phyloP scores from a whole-genome alignment of 306 rosid species.

The Citrullus colocynthis region DNA sequence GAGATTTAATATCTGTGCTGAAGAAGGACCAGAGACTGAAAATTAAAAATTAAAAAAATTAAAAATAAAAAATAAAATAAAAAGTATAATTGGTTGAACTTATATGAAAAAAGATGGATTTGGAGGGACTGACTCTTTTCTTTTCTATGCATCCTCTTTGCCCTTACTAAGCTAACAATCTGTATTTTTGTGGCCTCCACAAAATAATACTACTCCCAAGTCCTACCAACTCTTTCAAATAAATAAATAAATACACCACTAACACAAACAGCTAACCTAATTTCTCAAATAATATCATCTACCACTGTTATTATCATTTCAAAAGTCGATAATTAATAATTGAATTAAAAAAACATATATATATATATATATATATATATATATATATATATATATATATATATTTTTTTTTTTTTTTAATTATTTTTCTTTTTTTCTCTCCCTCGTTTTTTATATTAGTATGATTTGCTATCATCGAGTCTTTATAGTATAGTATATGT shows the following conservation, averaged over 20 bases:
- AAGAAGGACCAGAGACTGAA: conserved; percentile 8
- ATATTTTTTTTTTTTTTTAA: too few relatives aligned
- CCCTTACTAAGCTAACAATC: neutral
- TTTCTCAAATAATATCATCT: too few relatives aligned
- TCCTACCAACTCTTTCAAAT: neutral
- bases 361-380: too few relatives aligned
- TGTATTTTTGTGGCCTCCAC: neutral
- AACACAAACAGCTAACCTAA: too few relatives aligned
- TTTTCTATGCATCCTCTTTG: neutral
- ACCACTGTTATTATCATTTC: too few relatives aligned
- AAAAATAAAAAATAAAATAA: conserved; percentile 1
- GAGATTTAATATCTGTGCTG: neutral
- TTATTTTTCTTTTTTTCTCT: too few relatives aligned
- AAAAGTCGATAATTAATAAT: too few relatives aligned
- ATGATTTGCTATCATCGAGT: neutral
- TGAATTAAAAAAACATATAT: too few relatives aligned
- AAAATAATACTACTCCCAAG: neutral
- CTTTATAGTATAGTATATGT: neutral
- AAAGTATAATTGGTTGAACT: neutral
- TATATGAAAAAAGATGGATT: neutral
- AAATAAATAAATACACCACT: too few relatives aligned
- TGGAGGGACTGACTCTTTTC: neutral
- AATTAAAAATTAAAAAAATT: neutral
- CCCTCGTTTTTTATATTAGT: neutral
- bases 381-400: too few relatives aligned